Evolutionary conservation across 768 basidiomycete genomes (phyloP), one percentile per base, ranked within the genome.

Genomic region (Leucocoprinus sp.): DNA sequence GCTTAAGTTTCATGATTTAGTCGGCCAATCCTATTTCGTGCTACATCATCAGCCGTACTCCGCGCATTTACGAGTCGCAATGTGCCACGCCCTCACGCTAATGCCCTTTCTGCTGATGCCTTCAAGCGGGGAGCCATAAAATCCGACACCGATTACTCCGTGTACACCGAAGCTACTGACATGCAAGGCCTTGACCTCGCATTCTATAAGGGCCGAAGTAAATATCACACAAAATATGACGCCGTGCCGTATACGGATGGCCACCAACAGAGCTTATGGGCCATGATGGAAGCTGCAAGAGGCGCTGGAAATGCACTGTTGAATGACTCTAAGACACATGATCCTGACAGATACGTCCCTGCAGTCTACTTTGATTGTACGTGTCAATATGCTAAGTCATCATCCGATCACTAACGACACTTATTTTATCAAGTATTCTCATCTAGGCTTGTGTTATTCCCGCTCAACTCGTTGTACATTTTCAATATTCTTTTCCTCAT

Each of bases 151-250:
- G 88, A 91, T 59, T 90, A 77, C 54, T 69, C 76, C 2, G 74
- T 90, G 7, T 92, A 87, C 50, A 65, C 69, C 18, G 59, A 44
- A 33, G 76, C 73, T 7, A 24, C 35, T 11, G 27, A 44, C 6
- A 72, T 88, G 73, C 62, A 76, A 36, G 88, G 88, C 3, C 67
- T 88, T 4, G 88, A 91, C 53, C 62, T 90, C 24, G 84, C 88
- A 0, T 91, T 89, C 56, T 91, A 89, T 60, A 74, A 70, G 48
- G 77, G 78, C 1, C 70, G 88, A 34, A 80, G 82, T 50, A 72
- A 70, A 50, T 91, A 91, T 52, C 89, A 92, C 58, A 90, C 88
- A 0, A 74, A 72, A 55, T 75, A 75, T 33, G 88, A 91, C 55
- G 71, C 78, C 1, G 69, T 89, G 35, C 67, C 81, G 5, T 74